These are phyloP conservation scores for Gentiana dahurica DNA, from an alignment of 257 asterid species.

Conservation along the genomic window DNA sequence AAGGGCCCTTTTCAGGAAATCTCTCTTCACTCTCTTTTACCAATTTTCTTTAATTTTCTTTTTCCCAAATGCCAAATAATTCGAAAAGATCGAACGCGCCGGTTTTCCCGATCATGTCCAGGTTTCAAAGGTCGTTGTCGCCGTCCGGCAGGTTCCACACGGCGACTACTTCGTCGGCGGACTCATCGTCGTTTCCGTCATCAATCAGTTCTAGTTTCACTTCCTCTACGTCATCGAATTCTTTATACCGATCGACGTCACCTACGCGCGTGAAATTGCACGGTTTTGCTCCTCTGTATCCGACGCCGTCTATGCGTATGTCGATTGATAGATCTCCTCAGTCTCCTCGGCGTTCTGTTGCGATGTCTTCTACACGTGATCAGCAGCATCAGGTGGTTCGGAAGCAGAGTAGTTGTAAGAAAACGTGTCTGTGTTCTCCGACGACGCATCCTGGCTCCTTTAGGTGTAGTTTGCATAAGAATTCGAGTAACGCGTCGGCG, in stretches of 20 bases:
- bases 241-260: constrained; percentile 56
- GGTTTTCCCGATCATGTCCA: constrained; percentile 24
- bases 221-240: constrained; percentile 27
- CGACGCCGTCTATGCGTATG: constrained; percentile 59
- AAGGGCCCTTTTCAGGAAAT: too few species aligned
- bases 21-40: background rate
- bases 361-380: constrained; percentile 26
- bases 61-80: constrained; percentile 31
- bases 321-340: constrained; percentile 55
- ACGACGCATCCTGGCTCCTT: constrained; percentile 89
- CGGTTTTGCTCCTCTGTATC: constrained; percentile 43
- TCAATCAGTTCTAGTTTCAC: constrained; percentile 37
- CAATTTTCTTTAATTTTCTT: background rate
- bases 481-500: constrained; percentile 18
- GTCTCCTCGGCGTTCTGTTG: constrained; percentile 59
- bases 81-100: constrained; percentile 49
- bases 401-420: constrained; percentile 38
- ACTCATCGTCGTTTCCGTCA: constrained; percentile 34
- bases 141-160: constrained; percentile 32
- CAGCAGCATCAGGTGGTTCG: constrained; percentile 53
- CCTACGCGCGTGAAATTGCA: constrained; percentile 80
- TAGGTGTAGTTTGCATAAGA: constrained; percentile 76
- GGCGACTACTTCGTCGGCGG: constrained; percentile 24
- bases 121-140: constrained; percentile 28
- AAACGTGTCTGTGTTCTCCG: constrained; percentile 87